Conservation (phyloP, 768 basidiomycete species). For the Amanita inopinata region DNA sequence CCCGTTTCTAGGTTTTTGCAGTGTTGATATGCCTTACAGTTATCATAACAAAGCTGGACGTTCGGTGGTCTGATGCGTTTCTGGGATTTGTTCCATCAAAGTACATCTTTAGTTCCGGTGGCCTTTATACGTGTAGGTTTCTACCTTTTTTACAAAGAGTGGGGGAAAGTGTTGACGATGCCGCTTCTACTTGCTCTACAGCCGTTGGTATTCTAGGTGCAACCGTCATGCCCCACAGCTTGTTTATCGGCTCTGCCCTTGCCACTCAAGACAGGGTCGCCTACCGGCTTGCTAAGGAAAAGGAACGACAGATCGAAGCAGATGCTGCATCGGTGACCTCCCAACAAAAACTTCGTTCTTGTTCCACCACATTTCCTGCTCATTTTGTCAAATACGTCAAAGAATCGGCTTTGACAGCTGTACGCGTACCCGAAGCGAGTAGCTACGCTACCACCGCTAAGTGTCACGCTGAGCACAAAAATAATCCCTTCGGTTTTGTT, state of each 20-base stretch:
- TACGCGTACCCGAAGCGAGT: constrained; percentile 28
- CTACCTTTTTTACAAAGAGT: constrained; percentile 6
- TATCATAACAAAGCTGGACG: constrained; percentile 60
- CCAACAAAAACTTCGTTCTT: background rate
- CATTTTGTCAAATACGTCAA: constrained; percentile 14
- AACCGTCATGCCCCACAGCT: constrained; percentile 88
- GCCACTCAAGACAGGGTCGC: constrained; percentile 72
- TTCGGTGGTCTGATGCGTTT: constrained; percentile 69
- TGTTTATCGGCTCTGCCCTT: constrained; percentile 83
- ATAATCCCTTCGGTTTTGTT: constrained; percentile 47
- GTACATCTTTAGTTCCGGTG: constrained; percentile 41
- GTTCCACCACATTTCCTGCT: constrained; percentile 1
- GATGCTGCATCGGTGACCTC: background rate
- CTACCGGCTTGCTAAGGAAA: constrained; percentile 18
- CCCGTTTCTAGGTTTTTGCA: constrained; percentile 47
- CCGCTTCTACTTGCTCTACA: constrained; percentile 16
- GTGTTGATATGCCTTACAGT: constrained; percentile 75
- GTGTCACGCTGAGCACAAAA: constrained; percentile 44
- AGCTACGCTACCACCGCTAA: constrained; percentile 25
- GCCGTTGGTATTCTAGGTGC: constrained; percentile 72
- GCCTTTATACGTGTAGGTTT: constrained; percentile 55
- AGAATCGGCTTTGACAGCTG: constrained; percentile 22
- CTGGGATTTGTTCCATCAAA: constrained; percentile 69
- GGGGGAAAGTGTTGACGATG: background rate
- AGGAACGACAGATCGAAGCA: constrained; percentile 10